Evolutionary conservation across 164 flowering plant genomes (phyloP).

Genomic region (Santalum album): DNA sequence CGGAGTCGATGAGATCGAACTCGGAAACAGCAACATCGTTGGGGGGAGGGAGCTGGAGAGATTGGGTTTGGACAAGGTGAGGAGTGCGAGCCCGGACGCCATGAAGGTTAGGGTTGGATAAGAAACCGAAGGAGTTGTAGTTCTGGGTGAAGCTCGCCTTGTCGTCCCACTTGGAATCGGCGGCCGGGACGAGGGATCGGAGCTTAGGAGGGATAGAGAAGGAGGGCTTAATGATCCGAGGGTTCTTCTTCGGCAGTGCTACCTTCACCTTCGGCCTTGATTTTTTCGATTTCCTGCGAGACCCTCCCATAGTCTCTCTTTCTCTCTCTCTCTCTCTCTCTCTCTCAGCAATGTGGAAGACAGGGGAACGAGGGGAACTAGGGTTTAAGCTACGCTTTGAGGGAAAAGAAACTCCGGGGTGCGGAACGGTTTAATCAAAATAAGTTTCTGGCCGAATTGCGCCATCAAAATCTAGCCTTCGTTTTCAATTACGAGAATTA

Average conservation of each 20-base stretch:
- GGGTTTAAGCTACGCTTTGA: too few relatives aligned
- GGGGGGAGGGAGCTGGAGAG: constrained; percentile 49
- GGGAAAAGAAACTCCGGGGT: too few relatives aligned
- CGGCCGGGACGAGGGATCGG: constrained; percentile 26
- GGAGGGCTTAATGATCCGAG: constrained; percentile 74
- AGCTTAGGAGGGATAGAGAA: constrained; percentile 86
- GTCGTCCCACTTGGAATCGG: constrained; percentile 56
- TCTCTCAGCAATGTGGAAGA: too few relatives aligned
- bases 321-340: neutral
- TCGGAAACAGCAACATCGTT: constrained; percentile 22
- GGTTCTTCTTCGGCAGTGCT: constrained; percentile 68
- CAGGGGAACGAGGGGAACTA: too few relatives aligned
- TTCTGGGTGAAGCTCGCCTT: constrained; percentile 54
- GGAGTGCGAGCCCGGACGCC: constrained; percentile 57
- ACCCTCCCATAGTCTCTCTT: constrained; percentile 56
- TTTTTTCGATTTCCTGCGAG: constrained; percentile 65
- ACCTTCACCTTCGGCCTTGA: constrained; percentile 67
- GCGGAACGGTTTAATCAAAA: too few relatives aligned
- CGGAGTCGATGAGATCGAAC: constrained; percentile 51
- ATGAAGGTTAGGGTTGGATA: constrained; percentile 81
- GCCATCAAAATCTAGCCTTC: too few relatives aligned
- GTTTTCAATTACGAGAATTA: too few relatives aligned
- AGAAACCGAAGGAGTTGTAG: constrained; percentile 78
- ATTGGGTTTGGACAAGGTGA: constrained; percentile 40
- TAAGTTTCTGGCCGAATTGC: too few relatives aligned